Base-by-base conservation (phyloP, 495 filamentous ascomycete genomes). In the Filosporella fistucella region DNA sequence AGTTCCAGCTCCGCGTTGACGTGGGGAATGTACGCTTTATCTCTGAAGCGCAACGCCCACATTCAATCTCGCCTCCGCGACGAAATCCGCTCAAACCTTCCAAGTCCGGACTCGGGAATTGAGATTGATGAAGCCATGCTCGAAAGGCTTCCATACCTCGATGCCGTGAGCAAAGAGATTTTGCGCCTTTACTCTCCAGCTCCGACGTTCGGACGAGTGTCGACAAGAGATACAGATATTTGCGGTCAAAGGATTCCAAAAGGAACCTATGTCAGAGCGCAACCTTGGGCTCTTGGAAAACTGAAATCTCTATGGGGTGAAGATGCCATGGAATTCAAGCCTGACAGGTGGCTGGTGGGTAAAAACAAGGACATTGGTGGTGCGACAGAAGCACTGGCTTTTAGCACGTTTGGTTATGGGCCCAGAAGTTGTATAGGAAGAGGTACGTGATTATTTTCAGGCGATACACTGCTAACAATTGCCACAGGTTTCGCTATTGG, bases 261-360 rank as follows among this genome's bases (percentile, higher is more conserved):
- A 39, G 48, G 48, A 1, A 51, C 48, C 5, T 17, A 25, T 2
- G 34, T 51, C 4, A 14, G 17, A 8, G 20, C 45, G 0, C 11
- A 23, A 20, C 40, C 41, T 21, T 51, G 48, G 48, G 48, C 48
- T 6, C 22, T 53, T 14, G 36, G 41, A 18, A 36, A 38, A 25
- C 7, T 20, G 14, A 53, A 53, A 26, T 8, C 13, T 18, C 24
- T 46, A 2, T 53, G 45, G 43, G 50, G 50, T 25, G 43, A 53
- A n/a, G 62, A 68, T 49, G 68, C 59, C 6, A 51, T 54, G 6
- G 54, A 63, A 4, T 71, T 65, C 28, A 57, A 57, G 23, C 68
- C 68, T 2, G 66, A 69, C 47, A 52, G 68, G 30, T 71, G 68
- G 68, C 30, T 44, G 13, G 40, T 23, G 12, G 48, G 40, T 8